Percentiles rank a stretch among this genome's conserved stretches.
Conservation (phyloP, 805 yeast genomes). For the Monosporozyma aerobia region DNA sequence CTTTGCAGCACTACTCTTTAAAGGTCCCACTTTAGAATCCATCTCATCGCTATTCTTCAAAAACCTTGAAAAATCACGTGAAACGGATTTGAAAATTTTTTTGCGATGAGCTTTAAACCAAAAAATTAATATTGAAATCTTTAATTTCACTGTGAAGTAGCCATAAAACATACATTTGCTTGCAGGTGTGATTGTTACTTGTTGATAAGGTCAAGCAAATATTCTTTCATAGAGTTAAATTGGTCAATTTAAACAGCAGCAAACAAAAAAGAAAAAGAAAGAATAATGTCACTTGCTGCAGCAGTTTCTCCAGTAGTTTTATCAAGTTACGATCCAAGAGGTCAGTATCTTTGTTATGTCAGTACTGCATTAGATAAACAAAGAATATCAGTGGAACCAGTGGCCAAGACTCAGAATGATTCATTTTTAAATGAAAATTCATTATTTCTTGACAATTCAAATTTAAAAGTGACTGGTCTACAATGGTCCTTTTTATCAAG, state of each 20-base stretch:
- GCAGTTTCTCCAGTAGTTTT: slow-evolving; percentile 13
- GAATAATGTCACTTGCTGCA: slow-evolving; percentile 10
- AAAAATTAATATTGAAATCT: background rate
- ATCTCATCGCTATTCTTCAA: background rate
- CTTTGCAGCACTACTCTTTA: background rate
- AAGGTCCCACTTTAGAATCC: background rate
- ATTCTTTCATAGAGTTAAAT: background rate
- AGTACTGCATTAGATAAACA: slow-evolving; percentile 63
- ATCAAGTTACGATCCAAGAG: slow-evolving; percentile 52
- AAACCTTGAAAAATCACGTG: background rate
- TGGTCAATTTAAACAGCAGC: background rate
- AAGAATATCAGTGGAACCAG: slow-evolving; percentile 54
- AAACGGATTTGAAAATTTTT: slow-evolving; percentile 2
- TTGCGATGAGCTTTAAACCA: background rate
- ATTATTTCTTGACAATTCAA: slow-evolving; percentile 20
- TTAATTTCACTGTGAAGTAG: background rate
- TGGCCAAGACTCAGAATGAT: slow-evolving; percentile 26
- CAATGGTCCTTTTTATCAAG: slow-evolving; percentile 20
- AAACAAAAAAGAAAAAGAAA: background rate
- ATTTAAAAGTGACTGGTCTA: slow-evolving; percentile 15
- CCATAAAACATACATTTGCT: background rate
- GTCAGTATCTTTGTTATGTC: slow-evolving; percentile 56
- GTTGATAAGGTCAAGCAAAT: background rate
- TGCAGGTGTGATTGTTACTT: background rate
- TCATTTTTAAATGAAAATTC: slow-evolving; percentile 26